phyloP scores from a whole-genome alignment of 2,329 filamentous ascomycete genomes.

The Ophiostoma himal-ulmi region DNA sequence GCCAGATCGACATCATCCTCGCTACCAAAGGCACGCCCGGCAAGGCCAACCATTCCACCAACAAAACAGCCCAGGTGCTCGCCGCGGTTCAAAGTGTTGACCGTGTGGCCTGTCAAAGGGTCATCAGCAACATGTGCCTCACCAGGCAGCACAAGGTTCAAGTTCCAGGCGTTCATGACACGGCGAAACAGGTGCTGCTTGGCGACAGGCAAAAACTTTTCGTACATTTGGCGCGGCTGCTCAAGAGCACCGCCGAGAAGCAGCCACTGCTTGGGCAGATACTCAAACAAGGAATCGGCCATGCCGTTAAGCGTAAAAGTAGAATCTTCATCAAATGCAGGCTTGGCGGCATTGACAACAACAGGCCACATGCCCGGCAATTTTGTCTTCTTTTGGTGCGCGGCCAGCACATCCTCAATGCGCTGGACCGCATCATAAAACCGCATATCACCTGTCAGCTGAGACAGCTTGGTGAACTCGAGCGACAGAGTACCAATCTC shows the following conservation, averaged over 20 bases:
- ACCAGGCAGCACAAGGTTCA: conserved; percentile 45
- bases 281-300: conserved; percentile 57
- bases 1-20: conserved; percentile 52
- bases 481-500: conserved; percentile 55
- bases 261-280: conserved; percentile 59
- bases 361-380: conserved; percentile 60
- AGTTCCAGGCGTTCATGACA: conserved; percentile 34
- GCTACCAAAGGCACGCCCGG: conserved; percentile 52
- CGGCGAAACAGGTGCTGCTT: conserved; percentile 40
- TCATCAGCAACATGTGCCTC: conserved; percentile 35
- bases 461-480: conserved; percentile 59
- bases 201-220: conserved; percentile 31
- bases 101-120: conserved; percentile 26
- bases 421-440: conserved; percentile 58
- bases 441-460: conserved; percentile 54
- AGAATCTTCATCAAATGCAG: conserved; percentile 51
- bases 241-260: conserved; percentile 58
- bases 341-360: conserved; percentile 46
- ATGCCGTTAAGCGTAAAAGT: conserved; percentile 51
- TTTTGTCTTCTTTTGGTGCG: conserved; percentile 47
- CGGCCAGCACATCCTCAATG: conserved; percentile 51
- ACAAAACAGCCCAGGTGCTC: conserved; percentile 59
- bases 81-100: conserved; percentile 34
- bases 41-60: conserved; percentile 61
- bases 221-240: conserved; percentile 33